Evolutionary conservation across 768 basidiomycete species (phyloP), one percentile per base, ranked within the genome.

Genomic region (Multifurca ochricompacta): DNA sequence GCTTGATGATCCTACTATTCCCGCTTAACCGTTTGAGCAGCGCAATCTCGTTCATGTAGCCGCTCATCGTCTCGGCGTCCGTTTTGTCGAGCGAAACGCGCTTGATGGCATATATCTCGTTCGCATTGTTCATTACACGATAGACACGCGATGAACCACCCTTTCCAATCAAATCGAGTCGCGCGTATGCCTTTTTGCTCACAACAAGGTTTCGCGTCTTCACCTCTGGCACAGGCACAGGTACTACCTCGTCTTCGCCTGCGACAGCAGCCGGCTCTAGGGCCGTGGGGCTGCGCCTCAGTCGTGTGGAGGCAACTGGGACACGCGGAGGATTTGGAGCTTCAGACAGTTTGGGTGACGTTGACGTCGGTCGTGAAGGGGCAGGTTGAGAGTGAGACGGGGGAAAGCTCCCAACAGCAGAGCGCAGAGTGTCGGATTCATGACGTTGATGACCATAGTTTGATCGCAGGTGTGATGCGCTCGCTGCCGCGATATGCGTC

Each of bases 141-240:
- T 85, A 99, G 36, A 99, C 95, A 44, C 89, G 86, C n/a, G 93
- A 96, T 8, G 92, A 87, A 0, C 95, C 95, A 39, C 95, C 95
- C 64, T 85, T 90, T 36, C 95, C 95, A 51, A 98, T 83, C 70
- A 90, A 75, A 65, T 92, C 90, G 2, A 97, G 76, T 2, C 91
- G 83, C 27, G 84, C 84, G 59, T 97, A 97, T 0, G 77, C 69
- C 63, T 82, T 86, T 67, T 83, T 87, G 73, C 94, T 94, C 28
- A 64, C 62, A 4, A 57, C 42, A 40, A 62, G 51, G 39, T 59
- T 59, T 31, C 60, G 60, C 18, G 58, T 55, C 25, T 37, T 56
- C 11, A 54, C 56, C 30, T 59, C 54, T 23, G 49, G 11, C 23
- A 58, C 48, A 10, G 55, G 50, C 10, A 42, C 42, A 16, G 60